Conservation (phyloP, 2,329 filamentous ascomycete genomes). For the Colletotrichum tropicicola region DNA sequence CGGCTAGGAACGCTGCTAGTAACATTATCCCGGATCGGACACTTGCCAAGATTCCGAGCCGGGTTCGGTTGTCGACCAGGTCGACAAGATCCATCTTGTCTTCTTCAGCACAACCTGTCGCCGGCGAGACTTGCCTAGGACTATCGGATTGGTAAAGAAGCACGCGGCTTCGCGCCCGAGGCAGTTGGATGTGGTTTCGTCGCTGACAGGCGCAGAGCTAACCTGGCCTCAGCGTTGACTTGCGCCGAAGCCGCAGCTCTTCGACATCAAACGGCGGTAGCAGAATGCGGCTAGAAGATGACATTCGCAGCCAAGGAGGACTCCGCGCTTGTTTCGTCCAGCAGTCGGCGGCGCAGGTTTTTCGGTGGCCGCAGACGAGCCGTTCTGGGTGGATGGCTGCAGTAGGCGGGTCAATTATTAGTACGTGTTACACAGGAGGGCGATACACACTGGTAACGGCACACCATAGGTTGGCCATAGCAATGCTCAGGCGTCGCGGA, state of each 20-base stretch:
- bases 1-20: no score
- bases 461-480: neutral
- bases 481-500: neutral
- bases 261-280: neutral
- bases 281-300: neutral
- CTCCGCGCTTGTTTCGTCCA: slow-evolving; percentile 6
- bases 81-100: no score
- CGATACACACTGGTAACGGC: neutral
- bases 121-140: no score
- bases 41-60: neutral
- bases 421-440: slow-evolving; percentile 10
- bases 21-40: neutral
- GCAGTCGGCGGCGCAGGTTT: neutral
- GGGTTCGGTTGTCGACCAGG: no score
- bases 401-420: slow-evolving; percentile 7
- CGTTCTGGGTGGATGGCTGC: slow-evolving; percentile 14
- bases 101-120: no score
- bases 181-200: no score
- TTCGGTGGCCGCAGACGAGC: neutral
- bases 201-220: no score
- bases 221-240: no score
- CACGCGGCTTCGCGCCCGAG: no score
- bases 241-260: no score
- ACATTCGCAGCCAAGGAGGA: neutral
- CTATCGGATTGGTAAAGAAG: no score